These are phyloP conservation scores for Dendrobium catenatum DNA, from an alignment of 106 monocot species.

Conservation along the genomic window DNA sequence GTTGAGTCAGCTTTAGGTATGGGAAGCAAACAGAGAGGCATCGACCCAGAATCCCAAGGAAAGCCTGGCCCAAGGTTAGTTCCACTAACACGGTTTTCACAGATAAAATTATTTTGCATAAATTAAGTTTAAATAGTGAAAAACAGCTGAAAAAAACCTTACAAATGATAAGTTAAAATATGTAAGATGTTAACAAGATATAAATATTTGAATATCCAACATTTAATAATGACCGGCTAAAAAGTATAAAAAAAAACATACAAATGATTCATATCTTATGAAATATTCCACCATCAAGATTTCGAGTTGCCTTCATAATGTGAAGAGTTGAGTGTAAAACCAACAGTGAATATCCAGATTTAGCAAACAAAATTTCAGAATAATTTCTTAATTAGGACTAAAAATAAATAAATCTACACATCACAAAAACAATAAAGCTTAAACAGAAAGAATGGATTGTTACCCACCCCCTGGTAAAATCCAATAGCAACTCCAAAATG, in stretches of 20 bases:
- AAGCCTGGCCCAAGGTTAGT: too few relatives aligned
- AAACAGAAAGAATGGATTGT: not conserved
- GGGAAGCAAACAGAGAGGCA: too few relatives aligned
- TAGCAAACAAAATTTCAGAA: not conserved
- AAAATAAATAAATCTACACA: not conserved
- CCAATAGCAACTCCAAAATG: slow-evolving; percentile 77
- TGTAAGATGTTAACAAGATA: not conserved
- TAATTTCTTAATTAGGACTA: not conserved
- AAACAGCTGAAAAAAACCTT: not conserved
- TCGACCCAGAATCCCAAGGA: too few relatives aligned
- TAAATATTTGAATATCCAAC: not conserved
- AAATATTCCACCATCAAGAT: not conserved
- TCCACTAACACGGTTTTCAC: too few relatives aligned
- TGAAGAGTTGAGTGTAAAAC: not conserved
- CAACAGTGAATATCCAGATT: not conserved
- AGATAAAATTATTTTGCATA: too few relatives aligned
- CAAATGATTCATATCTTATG: not conserved
- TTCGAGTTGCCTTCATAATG: not conserved
- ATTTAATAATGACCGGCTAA: not conserved
- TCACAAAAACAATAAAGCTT: not conserved
- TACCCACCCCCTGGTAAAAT: slow-evolving; percentile 93
- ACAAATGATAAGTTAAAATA: not conserved
- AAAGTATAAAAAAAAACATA: not conserved
- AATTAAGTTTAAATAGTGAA: not conserved
- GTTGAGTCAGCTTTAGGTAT: too few relatives aligned